A percentile compares a stretch with the other conserved stretches of the same genome.
Evolutionary conservation across 2,329 filamentous ascomycete species (phyloP).

Genomic region (Aspergillus bombycis): DNA sequence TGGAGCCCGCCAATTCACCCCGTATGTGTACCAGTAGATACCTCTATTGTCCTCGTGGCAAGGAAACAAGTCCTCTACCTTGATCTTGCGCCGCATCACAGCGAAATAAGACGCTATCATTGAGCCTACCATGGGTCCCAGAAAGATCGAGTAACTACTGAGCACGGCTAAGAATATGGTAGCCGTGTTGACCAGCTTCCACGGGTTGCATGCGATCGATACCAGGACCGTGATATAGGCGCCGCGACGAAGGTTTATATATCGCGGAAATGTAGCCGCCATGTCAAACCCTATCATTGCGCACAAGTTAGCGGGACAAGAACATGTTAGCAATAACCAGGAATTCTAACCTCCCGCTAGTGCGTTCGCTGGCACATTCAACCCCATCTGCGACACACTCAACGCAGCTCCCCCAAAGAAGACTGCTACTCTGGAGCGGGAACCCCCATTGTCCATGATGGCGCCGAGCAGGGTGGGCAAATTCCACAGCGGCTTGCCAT

Average conservation of each 20-base stretch:
- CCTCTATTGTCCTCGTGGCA: slow-evolving; percentile 28
- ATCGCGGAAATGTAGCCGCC: slow-evolving; percentile 55
- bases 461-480: slow-evolving; percentile 27
- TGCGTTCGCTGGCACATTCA: slow-evolving; percentile 30
- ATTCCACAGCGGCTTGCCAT: slow-evolving; percentile 31
- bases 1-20: slow-evolving; percentile 29
- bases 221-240: slow-evolving; percentile 51
- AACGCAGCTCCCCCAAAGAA: slow-evolving; percentile 29
- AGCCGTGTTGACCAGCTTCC: slow-evolving; percentile 28
- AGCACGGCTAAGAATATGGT: slow-evolving; percentile 27
- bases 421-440: slow-evolving; percentile 26
- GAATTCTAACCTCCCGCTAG: slow-evolving; percentile 15
- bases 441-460: slow-evolving; percentile 24
- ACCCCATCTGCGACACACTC: slow-evolving; percentile 29
- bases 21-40: slow-evolving; percentile 30
- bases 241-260: slow-evolving; percentile 61
- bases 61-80: slow-evolving; percentile 48
- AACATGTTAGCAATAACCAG: not conserved
- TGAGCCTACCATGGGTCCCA: slow-evolving; percentile 51
- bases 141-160: slow-evolving; percentile 46
- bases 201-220: slow-evolving; percentile 27
- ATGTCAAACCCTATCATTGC: slow-evolving; percentile 56
- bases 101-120: slow-evolving; percentile 53
- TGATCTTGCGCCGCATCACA: slow-evolving; percentile 40
- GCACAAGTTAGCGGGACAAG: not conserved